phyloP scores from a whole-genome alignment of 345 rosid species.

The Theobroma cacao region DNA sequence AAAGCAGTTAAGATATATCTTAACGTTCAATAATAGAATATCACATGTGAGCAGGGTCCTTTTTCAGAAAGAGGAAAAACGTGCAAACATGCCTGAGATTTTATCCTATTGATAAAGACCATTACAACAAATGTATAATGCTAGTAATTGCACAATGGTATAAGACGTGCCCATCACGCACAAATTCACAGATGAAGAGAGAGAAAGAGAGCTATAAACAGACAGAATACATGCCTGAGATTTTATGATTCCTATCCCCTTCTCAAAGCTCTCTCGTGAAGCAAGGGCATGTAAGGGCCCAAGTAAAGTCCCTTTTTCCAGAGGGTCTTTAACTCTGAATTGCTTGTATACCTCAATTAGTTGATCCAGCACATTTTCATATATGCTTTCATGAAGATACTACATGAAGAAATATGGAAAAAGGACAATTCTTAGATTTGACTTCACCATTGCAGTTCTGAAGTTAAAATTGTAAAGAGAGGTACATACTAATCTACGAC shows the following conservation, averaged over 20 bases:
- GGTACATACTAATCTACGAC: conserved; percentile 82
- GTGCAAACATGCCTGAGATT: too few relatives aligned
- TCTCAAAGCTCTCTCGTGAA: conserved; percentile 67
- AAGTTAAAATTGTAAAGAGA: conserved; percentile 1
- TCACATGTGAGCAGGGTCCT: too few relatives aligned
- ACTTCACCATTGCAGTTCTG: not conserved
- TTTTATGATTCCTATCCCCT: conserved; percentile 75
- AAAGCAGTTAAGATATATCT: too few relatives aligned
- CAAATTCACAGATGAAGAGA: not conserved
- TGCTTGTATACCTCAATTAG: conserved; percentile 69
- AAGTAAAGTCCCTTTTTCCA: conserved; percentile 74
- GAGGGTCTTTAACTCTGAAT: conserved; percentile 84
- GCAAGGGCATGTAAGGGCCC: conserved; percentile 80
- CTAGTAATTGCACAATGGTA: too few relatives aligned
- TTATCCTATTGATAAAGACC: too few relatives aligned
- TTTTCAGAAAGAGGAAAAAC: too few relatives aligned
- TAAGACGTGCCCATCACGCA: too few relatives aligned
- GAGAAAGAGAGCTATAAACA: not conserved
- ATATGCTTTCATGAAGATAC: conserved; percentile 80
- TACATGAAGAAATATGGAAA: conserved; percentile 20
- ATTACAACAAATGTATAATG: too few relatives aligned
- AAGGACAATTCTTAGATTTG: not conserved
- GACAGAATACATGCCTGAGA: conserved; percentile 57
- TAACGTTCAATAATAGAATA: too few relatives aligned
- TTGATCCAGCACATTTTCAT: conserved; percentile 63